Conservation (phyloP, 1,139 yeast species). For the Candida albicans region DNA sequence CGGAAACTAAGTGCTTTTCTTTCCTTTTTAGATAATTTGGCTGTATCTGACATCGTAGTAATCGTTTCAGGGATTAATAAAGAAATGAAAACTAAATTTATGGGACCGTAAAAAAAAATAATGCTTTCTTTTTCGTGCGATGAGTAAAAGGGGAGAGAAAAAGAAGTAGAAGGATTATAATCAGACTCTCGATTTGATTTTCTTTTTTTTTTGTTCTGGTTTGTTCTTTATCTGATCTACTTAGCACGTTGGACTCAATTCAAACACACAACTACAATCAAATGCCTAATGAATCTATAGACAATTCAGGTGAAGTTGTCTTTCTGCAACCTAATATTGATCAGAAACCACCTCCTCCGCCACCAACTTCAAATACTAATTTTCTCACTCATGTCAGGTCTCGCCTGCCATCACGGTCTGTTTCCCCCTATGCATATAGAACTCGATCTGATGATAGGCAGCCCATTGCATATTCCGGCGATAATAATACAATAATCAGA, state of each 20-base stretch:
- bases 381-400: conserved; percentile 2
- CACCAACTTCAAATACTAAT: background rate
- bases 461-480: conserved; percentile 9
- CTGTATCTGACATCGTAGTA: conserved; percentile 24
- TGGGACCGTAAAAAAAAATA: background rate
- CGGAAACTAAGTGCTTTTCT: conserved; percentile 74
- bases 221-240: too few relatives aligned
- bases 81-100: background rate
- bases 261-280: background rate
- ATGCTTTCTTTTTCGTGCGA: background rate
- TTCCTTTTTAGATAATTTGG: conserved; percentile 69
- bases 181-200: background rate
- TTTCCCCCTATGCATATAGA: conserved; percentile 12
- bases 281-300: background rate
- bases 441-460: conserved; percentile 14
- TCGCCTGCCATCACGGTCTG: conserved; percentile 7
- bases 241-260: background rate
- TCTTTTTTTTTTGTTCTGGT: background rate
- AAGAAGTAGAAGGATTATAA: background rate
- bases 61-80: conserved; percentile 1
- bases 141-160: background rate
- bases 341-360: background rate
- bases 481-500: background rate
- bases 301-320: too few relatives aligned
- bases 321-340: background rate